phyloP scores from a whole-genome alignment of 305 asterid species.

The Fraxinus sp. region DNA sequence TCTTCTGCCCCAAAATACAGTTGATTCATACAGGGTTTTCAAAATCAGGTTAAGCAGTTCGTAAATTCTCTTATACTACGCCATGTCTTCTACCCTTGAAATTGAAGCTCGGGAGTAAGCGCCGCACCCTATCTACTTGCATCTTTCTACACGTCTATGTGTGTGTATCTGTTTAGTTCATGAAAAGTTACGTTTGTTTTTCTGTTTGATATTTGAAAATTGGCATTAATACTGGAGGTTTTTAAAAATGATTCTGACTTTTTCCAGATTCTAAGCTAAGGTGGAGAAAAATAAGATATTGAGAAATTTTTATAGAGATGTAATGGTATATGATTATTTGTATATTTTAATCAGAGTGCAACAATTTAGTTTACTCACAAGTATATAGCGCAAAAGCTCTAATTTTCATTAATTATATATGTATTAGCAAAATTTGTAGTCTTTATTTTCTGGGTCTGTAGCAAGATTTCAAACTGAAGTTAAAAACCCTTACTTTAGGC shows the following conservation, averaged over 20 bases:
- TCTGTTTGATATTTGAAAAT: background rate
- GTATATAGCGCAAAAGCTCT: background rate
- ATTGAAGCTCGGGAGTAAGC: constrained; percentile 95
- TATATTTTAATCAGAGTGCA: background rate
- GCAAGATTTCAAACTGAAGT: background rate
- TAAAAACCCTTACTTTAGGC: background rate
- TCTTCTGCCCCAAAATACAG: background rate
- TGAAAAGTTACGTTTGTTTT: background rate
- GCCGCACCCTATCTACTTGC: background rate
- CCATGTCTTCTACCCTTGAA: constrained; percentile 91
- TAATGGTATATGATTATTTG: background rate
- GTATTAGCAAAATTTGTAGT: background rate
- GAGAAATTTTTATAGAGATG: background rate
- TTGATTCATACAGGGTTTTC: constrained; percentile 11
- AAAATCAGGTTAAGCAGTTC: constrained; percentile 33
- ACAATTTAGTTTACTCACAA: background rate
- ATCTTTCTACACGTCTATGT: background rate
- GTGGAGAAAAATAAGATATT: background rate
- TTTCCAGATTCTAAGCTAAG: constrained; percentile 1
- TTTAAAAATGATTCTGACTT: background rate
- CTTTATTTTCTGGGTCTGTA: background rate
- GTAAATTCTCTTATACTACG: constrained; percentile 26
- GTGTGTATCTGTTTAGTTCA: background rate
- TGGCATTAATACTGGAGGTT: background rate
- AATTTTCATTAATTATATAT: background rate